A percentile compares a stretch with the other conserved stretches of the same genome.
These are phyloP conservation scores for Effrenium voratum DNA, from an alignment of 73 alveolate species.

Conservation along the genomic window DNA sequence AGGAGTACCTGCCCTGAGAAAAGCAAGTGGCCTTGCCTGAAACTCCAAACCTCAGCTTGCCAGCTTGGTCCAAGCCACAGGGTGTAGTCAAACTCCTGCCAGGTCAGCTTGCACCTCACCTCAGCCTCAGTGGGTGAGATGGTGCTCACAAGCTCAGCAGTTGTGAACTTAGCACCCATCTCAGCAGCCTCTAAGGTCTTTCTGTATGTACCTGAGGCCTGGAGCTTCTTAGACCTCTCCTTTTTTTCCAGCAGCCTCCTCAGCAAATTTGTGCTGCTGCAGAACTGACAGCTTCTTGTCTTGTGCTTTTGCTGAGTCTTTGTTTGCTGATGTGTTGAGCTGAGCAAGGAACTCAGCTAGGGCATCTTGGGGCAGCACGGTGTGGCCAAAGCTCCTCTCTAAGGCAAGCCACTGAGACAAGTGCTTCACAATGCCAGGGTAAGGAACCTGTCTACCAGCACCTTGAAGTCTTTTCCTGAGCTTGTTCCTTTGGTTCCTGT, in stretches of 20 bases:
- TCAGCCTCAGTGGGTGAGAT: neutral
- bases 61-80: neutral
- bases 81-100: neutral
- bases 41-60: too few species aligned
- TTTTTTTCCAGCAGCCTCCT: too few species aligned
- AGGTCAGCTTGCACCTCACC: neutral
- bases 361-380: neutral
- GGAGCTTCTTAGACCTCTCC: too few species aligned
- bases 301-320: neutral
- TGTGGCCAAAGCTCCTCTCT: neutral
- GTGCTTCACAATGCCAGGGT: neutral
- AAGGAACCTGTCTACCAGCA: neutral
- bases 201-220: too few species aligned
- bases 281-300: too few species aligned
- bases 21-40: too few species aligned
- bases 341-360: neutral
- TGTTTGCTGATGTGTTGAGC: neutral
- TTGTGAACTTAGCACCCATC: neutral
- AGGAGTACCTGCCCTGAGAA: too few species aligned
- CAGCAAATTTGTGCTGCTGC: too few species aligned
- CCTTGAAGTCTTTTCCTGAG: neutral
- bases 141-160: neutral
- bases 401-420: neutral
- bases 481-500: too few species aligned
- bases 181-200: too few species aligned